Conservation (phyloP, 2,329 filamentous ascomycete species). For the Stagonosporopsis vannaccii region DNA sequence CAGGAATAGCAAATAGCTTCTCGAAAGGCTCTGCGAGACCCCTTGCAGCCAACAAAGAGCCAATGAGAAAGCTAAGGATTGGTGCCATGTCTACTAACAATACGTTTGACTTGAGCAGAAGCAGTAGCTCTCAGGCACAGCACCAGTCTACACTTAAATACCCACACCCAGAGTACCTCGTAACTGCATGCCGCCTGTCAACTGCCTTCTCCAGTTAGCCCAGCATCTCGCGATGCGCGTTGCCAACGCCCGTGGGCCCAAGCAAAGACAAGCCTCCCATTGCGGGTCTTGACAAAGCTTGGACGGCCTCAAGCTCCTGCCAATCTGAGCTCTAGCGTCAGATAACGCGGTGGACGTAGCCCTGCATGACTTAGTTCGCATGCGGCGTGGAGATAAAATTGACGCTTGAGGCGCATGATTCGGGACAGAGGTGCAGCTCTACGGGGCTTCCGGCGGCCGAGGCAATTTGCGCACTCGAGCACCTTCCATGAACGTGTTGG, state of each 20-base stretch:
- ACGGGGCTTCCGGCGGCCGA: neutral
- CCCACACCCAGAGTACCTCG: neutral
- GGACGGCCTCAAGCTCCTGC: constrained; percentile 15
- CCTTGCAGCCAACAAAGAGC: constrained; percentile 32
- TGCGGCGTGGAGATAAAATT: constrained; percentile 3
- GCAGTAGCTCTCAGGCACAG: constrained; percentile 4
- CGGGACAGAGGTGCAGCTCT: neutral
- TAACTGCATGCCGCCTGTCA: constrained; percentile 8
- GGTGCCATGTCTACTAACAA: constrained; percentile 30
- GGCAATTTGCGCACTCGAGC: constrained; percentile 16
- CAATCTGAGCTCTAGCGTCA: constrained; percentile 2
- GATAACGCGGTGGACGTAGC: constrained; percentile 11
- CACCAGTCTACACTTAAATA: constrained; percentile 10
- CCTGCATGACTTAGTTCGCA: constrained; percentile 2
- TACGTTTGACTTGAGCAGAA: constrained; percentile 22
- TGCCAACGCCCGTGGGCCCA: constrained; percentile 12
- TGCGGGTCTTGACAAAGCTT: constrained; percentile 13
- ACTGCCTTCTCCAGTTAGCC: constrained; percentile 18
- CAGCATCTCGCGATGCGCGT: neutral
- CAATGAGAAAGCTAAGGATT: constrained; percentile 31
- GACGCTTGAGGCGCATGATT: constrained; percentile 1
- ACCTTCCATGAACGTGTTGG: constrained; percentile 17
- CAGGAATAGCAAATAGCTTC: constrained; percentile 32
- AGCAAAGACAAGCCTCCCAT: constrained; percentile 18
- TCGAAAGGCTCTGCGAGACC: constrained; percentile 37